These are phyloP conservation scores for Colletotrichum lini DNA, from an alignment of 2,329 filamentous ascomycete species.

Conservation along the genomic window DNA sequence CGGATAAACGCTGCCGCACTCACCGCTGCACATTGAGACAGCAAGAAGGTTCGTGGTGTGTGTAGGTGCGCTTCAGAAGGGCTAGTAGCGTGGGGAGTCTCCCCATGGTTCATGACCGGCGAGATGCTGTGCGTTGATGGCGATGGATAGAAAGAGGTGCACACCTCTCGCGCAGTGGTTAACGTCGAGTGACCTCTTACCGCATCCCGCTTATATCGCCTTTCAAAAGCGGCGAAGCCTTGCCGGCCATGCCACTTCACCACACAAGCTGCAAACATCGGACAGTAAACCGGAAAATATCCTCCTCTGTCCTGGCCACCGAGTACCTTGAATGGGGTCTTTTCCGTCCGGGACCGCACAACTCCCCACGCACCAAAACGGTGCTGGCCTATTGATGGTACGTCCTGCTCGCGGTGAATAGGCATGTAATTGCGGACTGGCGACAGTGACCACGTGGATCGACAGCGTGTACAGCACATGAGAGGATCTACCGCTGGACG, in stretches of 20 bases:
- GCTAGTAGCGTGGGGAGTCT: conserved; percentile 3
- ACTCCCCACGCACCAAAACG: neutral
- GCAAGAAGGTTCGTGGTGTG: neutral
- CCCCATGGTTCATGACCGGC: neutral
- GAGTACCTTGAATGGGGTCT: neutral
- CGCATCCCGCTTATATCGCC: neutral
- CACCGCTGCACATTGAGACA: conserved; percentile 13
- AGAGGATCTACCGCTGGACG: conserved; percentile 3
- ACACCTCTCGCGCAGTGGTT: neutral
- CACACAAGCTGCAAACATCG: neutral
- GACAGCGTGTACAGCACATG: conserved; percentile 14
- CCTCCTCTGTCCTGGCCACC: neutral
- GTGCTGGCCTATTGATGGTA: neutral
- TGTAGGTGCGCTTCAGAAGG: neutral
- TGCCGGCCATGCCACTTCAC: neutral
- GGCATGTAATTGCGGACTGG: neutral
- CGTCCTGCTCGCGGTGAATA: neutral
- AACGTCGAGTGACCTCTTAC: neutral
- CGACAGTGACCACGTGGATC: neutral
- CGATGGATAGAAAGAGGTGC: conserved; percentile 2
- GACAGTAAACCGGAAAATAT: neutral
- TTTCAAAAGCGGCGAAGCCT: conserved; percentile 12
- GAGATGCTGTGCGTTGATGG: neutral
- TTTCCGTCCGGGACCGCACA: neutral
- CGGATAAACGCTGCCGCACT: conserved; percentile 25